Evolutionary conservation across 1,284 basidiomycete genomes (phyloP), one percentile per base, ranked within the genome.

Genomic region (Trichosporon ovoides): DNA sequence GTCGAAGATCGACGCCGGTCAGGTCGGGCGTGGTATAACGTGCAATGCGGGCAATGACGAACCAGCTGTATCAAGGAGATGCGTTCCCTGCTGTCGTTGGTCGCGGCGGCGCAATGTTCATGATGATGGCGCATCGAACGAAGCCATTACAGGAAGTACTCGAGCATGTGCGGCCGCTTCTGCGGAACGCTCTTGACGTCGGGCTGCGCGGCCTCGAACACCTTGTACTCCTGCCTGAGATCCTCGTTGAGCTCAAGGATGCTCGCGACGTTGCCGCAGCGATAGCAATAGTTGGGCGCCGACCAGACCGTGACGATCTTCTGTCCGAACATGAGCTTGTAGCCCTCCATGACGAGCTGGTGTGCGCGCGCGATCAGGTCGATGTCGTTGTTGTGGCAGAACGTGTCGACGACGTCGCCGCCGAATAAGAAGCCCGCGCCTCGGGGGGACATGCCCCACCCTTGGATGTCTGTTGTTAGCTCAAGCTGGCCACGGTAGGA

Each of bases 301-400:
- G 89, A 93, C 94, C 95, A 98, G 19, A 98, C 94, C 1, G 96
- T 98, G 11, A 98, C 96, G 66, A 98, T 95, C 37, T 86, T 87
- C 60, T 85, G 82, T 74, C 98, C 93, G 68, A 97, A 97, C 93
- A 98, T 97, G 74, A 95, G 83, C 78, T 98, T 98, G 80, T 90
- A 98, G 5, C 95, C 95, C 76, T 98, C 95, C 88, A 98, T 94
- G 3, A 95, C 95, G 22, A 98, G 85, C 74, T 98, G 95, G 79
- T 98, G 95, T 13, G 95, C 96, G 50, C 96, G 82, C 5, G 95
- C 95, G 69, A 98, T 93, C 61, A 98, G 83, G 78, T 97, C 92
- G 64, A 98, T 87, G 43, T 86, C 87, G 72, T 98, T 98, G 66
- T 86, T 83, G 74, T 95, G 91, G 24, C 88, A 87, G 73, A 98